Evolutionary conservation across 2,329 filamentous ascomycete genomes (phyloP).

Genomic region (Ceratocystis albifundus): DNA sequence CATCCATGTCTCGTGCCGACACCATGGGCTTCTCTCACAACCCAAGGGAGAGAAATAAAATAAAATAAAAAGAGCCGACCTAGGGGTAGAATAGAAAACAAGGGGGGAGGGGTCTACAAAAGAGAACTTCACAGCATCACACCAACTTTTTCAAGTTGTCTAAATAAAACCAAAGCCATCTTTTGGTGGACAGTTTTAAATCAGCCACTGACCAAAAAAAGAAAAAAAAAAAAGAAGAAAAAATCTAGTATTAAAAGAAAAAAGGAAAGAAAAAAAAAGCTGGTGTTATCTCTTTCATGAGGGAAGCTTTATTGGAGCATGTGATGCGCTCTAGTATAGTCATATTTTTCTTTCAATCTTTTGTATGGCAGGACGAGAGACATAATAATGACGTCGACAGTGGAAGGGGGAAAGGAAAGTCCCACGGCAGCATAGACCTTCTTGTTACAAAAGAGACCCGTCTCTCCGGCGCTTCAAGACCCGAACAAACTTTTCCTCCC

Average conservation of each 20-base stretch:
- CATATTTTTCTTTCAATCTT: background rate
- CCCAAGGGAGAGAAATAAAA: background rate
- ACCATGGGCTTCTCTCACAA: background rate
- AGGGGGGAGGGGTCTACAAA: background rate
- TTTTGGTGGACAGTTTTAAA: background rate
- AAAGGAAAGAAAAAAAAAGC: background rate
- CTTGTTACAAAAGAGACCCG: background rate
- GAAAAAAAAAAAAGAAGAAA: too few species aligned
- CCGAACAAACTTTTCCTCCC: background rate
- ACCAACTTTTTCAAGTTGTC: background rate
- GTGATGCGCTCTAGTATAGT: background rate
- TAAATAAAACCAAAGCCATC: slow-evolving; percentile 1
- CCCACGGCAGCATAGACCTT: background rate
- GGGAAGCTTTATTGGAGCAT: background rate
- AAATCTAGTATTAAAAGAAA: background rate
- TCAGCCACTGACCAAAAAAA: background rate
- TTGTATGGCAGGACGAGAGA: background rate
- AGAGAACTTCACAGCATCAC: background rate
- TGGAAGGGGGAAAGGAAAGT: background rate
- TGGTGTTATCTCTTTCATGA: background rate
- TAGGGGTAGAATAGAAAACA: background rate
- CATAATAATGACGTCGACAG: background rate
- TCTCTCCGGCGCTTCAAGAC: background rate
- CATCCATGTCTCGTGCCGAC: slow-evolving; percentile 8
- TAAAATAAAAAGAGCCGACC: background rate